Evolutionary conservation across 1,284 basidiomycete genomes (phyloP).

Genomic region (Moesziomyces globuligerus): DNA sequence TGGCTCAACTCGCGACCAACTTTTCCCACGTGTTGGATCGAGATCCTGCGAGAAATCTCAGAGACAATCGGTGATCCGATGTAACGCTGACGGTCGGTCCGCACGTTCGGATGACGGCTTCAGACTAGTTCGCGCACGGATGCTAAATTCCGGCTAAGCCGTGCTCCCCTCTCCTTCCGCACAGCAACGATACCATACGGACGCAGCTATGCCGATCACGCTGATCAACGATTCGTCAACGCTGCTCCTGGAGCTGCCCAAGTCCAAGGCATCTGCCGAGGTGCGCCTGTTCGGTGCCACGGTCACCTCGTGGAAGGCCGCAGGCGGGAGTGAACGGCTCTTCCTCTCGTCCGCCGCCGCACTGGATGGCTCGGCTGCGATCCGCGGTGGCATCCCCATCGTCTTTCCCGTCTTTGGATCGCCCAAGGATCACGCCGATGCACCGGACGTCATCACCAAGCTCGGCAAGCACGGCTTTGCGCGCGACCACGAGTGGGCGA

Average conservation of each 20-base stretch:
- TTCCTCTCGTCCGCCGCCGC: slow-evolving; percentile 53
- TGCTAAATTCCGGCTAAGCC: not conserved
- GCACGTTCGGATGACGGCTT: not conserved
- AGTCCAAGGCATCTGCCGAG: slow-evolving; percentile 45
- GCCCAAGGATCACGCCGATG: slow-evolving; percentile 47
- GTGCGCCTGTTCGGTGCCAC: slow-evolving; percentile 58
- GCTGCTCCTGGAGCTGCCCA: slow-evolving; percentile 37
- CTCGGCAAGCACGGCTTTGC: slow-evolving; percentile 58
- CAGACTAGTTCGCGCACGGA: not conserved
- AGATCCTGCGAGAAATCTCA: not conserved
- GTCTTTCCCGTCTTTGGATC: slow-evolving; percentile 61
- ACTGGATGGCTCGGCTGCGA: slow-evolving; percentile 49
- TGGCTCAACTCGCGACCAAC: too few relatives aligned
- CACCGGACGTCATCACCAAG: slow-evolving; percentile 32
- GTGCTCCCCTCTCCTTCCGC: not conserved
- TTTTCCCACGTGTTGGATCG: slow-evolving; percentile 9
- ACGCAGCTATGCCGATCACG: slow-evolving; percentile 28
- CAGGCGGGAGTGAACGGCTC: slow-evolving; percentile 51
- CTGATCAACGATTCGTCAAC: slow-evolving; percentile 31
- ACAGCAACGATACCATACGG: too few relatives aligned
- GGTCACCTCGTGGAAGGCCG: slow-evolving; percentile 57
- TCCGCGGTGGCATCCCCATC: slow-evolving; percentile 60
- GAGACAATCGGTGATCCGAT: not conserved
- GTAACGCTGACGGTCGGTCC: not conserved
- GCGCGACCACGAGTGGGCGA: slow-evolving; percentile 45